phyloP scores from a whole-genome alignment of 2,329 filamentous ascomycete genomes.

The Neonectria magnoliae region DNA sequence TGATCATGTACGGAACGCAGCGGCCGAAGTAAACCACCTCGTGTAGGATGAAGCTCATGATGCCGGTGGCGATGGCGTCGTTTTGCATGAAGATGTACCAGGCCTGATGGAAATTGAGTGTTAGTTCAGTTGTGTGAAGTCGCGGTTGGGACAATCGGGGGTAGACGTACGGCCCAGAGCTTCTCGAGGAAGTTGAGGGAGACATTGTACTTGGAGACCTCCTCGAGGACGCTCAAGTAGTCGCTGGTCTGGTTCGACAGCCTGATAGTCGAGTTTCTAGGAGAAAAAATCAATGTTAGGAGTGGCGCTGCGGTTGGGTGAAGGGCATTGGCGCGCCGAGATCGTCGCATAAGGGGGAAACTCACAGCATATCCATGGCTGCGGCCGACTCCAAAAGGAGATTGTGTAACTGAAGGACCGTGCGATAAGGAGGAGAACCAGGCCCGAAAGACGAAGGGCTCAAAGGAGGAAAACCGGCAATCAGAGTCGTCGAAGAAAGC shows the following conservation, averaged over 20 bases:
- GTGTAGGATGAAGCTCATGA: constrained; percentile 97
- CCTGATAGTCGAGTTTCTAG: constrained; percentile 62
- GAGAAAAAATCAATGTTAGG: constrained; percentile 28
- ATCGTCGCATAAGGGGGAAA: constrained; percentile 31
- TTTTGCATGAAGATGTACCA: constrained; percentile 99
- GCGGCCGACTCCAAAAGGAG: constrained; percentile 24
- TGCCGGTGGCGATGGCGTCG: constrained; percentile 93
- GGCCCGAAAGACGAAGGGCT: constrained; percentile 8
- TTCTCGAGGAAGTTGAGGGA: constrained; percentile 87
- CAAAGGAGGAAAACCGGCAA: constrained; percentile 28
- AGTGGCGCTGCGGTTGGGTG: constrained; percentile 8
- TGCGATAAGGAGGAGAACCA: constrained; percentile 15
- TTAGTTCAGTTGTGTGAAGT: constrained; percentile 25
- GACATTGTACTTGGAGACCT: constrained; percentile 79
- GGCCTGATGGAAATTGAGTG: constrained; percentile 56
- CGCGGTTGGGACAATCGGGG: constrained; percentile 6
- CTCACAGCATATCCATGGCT: constrained; percentile 41
- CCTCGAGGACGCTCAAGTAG: constrained; percentile 69
- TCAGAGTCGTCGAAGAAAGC: constrained; percentile 34
- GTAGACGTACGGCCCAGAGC: constrained; percentile 79
- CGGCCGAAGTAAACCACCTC: constrained; percentile 95
- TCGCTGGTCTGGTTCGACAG: constrained; percentile 60
- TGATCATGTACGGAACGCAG: constrained; percentile 89
- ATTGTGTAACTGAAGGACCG: constrained; percentile 13
- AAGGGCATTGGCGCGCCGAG: constrained; percentile 22